A percentile compares a stretch with the other conserved stretches of the same genome.
Evolutionary conservation across 768 basidiomycete species (phyloP).

Genomic region (Rhodotorula diobovata): DNA sequence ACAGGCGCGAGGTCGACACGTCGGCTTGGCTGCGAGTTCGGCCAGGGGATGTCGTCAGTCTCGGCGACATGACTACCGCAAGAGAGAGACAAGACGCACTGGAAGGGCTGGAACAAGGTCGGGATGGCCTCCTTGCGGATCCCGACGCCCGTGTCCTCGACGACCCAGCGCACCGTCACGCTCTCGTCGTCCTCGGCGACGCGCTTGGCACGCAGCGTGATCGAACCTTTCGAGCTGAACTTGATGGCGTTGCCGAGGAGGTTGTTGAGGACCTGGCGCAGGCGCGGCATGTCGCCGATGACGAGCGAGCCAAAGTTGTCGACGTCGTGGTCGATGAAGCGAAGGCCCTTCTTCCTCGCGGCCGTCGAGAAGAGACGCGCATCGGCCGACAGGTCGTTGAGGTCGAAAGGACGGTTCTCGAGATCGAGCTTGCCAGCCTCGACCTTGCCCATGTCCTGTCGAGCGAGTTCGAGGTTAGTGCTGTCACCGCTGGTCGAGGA

Average conservation of each 20-base stretch:
- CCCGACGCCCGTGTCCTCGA: slow-evolving; percentile 93
- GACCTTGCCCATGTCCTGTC: slow-evolving; percentile 41
- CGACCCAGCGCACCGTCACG: slow-evolving; percentile 90
- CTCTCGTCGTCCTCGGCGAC: slow-evolving; percentile 54
- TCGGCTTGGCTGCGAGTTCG: slow-evolving; percentile 64
- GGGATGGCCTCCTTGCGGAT: slow-evolving; percentile 95
- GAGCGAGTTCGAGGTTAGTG: background rate
- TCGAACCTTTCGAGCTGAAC: slow-evolving; percentile 60
- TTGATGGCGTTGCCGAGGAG: slow-evolving; percentile 76
- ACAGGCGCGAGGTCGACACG: slow-evolving; percentile 82
- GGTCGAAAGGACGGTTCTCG: slow-evolving; percentile 31
- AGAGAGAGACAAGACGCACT: slow-evolving; percentile 44
- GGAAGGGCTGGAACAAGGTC: slow-evolving; percentile 96
- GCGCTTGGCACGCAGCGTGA: slow-evolving; percentile 29
- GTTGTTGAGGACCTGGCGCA: slow-evolving; percentile 65
- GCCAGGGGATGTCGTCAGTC: background rate
- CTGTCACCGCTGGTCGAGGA: background rate
- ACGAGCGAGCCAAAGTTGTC: slow-evolving; percentile 86
- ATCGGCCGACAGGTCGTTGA: slow-evolving; percentile 77
- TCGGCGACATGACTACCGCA: background rate
- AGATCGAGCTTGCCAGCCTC: slow-evolving; percentile 41
- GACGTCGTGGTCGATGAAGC: slow-evolving; percentile 88
- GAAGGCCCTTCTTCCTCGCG: slow-evolving; percentile 88
- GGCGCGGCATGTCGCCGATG: slow-evolving; percentile 85
- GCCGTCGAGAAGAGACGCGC: slow-evolving; percentile 93